Base-by-base conservation (phyloP, 768 basidiomycete genomes). In the Saitozyma sp. region DNA sequence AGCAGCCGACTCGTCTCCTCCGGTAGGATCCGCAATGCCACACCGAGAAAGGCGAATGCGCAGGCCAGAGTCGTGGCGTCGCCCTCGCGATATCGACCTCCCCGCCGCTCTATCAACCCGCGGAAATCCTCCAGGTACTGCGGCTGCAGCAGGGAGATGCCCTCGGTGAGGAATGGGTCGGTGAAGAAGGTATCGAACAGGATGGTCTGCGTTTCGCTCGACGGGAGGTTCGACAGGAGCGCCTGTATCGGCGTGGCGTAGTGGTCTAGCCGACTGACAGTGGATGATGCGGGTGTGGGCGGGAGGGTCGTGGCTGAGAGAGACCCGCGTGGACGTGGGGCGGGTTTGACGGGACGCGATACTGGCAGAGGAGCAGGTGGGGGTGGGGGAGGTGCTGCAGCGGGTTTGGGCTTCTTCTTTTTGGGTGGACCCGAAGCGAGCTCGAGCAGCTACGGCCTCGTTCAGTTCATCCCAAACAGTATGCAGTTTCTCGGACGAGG, bases 51-150 rank as follows among this genome's bases (percentile, higher is more conserved):
- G 29, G 64, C 68, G 50, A 72, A 76, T 3, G 72, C 67, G 39
- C 66, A 62, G 3, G 75, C 72, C 3, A 76, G 54, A 5, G 75
- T 76, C 6, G 75, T 76, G 6, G 75, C 75, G 56, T 76, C 75
- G 6, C 74, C 74, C 39, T 58, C 55, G 42, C 63, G 61, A 16
- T 66, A 56, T 19, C 64, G 29, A 29, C 16, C 48, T 16, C 40
- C 55, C 19, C 58, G 49, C 37, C 73, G 62, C 20, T 71, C 66
- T 1, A 66, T 37, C 20, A 71, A 38, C 14, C 63, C 51, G n/a
- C 66, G 55, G 42, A 67, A 68, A n/a, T 69, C 72, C 6, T 74
- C 69, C 29, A 63, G 46, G 42, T 66, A 75, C 40, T 70, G 71
- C 13, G 71, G 67, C n/a, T 69, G 69, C 10, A 76, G 70, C 0